phyloP scores from a whole-genome alignment of 129 eudicot genomes.

The Oenanthe sinensis region DNA sequence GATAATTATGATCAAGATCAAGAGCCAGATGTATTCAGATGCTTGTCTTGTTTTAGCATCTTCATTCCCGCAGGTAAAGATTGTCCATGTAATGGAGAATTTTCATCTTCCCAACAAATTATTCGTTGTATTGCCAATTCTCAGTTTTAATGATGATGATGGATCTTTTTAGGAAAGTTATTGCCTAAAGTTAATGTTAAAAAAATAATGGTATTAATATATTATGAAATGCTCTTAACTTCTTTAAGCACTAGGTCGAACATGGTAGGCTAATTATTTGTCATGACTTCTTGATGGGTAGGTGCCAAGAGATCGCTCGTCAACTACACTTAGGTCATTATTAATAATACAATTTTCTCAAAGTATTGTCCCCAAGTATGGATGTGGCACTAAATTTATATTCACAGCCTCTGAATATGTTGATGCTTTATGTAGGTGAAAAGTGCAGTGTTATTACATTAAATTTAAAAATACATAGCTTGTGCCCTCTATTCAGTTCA shows the following conservation, averaged over 20 bases:
- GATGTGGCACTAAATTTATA: neutral
- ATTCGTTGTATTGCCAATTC: neutral
- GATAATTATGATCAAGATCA: conserved; percentile 32
- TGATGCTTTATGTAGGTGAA: neutral
- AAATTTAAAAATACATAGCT: neutral
- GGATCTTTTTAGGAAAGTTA: neutral
- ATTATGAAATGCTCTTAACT: neutral
- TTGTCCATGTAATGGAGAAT: conserved; percentile 1
- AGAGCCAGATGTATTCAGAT: conserved; percentile 65
- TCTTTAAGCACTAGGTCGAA: neutral
- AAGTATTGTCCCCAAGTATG: neutral
- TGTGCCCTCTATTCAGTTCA: neutral
- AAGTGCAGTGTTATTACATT: neutral
- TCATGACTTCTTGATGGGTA: neutral
- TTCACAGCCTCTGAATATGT: neutral
- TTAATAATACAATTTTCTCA: neutral
- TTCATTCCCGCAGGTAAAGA: conserved; percentile 69
- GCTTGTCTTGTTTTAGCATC: conserved; percentile 87
- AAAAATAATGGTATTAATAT: neutral
- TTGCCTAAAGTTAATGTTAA: neutral
- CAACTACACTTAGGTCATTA: neutral
- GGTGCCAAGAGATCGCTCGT: neutral
- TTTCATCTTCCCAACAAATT: neutral
- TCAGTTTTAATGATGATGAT: neutral
- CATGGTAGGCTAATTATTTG: neutral